A percentile compares a stretch with the other conserved stretches of the same genome.
phyloP scores from a whole-genome alignment of 495 filamentous ascomycete genomes.

The Xylaria nigripes region DNA sequence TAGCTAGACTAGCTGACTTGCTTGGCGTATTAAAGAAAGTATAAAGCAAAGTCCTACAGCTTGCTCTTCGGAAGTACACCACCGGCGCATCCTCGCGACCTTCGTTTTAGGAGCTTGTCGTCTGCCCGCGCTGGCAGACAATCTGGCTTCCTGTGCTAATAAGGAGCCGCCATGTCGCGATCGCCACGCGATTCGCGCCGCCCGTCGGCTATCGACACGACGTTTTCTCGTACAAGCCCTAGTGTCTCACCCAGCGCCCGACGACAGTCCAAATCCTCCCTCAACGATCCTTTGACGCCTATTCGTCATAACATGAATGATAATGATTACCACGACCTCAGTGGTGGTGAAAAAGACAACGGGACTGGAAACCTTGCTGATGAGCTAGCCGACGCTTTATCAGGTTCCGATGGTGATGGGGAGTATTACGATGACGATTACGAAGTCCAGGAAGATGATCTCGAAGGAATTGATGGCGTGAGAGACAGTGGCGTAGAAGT shows the following conservation, averaged over 20 bases:
- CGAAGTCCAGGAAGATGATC: slow-evolving; percentile 20
- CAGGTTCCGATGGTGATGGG: slow-evolving; percentile 44
- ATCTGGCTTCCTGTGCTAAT: background rate
- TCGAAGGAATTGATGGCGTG: slow-evolving; percentile 17
- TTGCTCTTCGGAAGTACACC: background rate
- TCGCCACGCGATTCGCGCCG: slow-evolving; percentile 62
- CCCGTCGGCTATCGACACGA: slow-evolving; percentile 50
- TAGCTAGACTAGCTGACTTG: background rate
- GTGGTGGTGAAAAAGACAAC: slow-evolving; percentile 36
- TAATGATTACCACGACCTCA: slow-evolving; percentile 41
- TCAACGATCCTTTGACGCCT: slow-evolving; percentile 54
- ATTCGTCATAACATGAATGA: slow-evolving; percentile 45
- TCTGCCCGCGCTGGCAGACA: background rate
- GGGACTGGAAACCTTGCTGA: slow-evolving; percentile 80
- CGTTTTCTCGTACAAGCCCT: slow-evolving; percentile 39
- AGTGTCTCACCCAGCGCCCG: slow-evolving; percentile 32
- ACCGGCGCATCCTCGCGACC: background rate
- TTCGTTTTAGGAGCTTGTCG: background rate
- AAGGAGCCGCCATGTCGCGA: slow-evolving; percentile 37
- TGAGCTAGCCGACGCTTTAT: slow-evolving; percentile 58
- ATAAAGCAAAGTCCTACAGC: background rate
- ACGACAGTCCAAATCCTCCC: slow-evolving; percentile 50
- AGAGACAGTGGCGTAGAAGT: slow-evolving; percentile 42
- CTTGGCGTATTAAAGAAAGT: background rate
- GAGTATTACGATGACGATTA: slow-evolving; percentile 52